Evolutionary conservation across 176 grass and related monocot species (phyloP), one percentile per base, ranked within the genome.

Genomic region (Dendrocalamus sinicus): DNA sequence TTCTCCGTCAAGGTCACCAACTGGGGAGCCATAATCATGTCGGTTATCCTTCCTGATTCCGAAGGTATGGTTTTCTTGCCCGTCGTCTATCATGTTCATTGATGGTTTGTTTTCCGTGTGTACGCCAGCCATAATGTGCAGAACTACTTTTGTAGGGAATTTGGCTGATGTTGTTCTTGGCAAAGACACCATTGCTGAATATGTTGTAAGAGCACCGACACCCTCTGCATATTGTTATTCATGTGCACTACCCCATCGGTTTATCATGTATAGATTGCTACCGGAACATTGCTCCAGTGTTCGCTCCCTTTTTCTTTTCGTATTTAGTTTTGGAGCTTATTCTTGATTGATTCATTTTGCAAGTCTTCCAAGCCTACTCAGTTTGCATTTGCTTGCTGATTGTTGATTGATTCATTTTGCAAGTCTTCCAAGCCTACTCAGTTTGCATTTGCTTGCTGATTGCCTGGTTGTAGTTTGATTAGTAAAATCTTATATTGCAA

Each of bases 1-100:
- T 98, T 95, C 90, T 95, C 91, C 17, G 51, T 98, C 30, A 94
- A 78, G 80, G 19, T 98, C 77, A 94, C 89, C 61, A 98, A 98
- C 51, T 95, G 83, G 80, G 93, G 95, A 35, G 93, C 91, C 83
- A 93, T 67, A 4, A 63, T 95, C 35, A 84, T 86, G 85, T 95
- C 93, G 0, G 63, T 95, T 64, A 46, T 92, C 67, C 50, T 92
- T 40, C 95, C 95, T 14, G 95, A 98, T 80, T 93, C 86, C 66
- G 87, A 89, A 92, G 93, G 95, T 93, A 43, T 6, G 7, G 30
- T 26, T 8, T 51, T 51, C 19, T 14, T 74, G 22, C 7, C 55
- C 10, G 20, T 58, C 55, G 7, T 22, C 20, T 22, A 16, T 20
- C 53, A 17, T 20, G 17, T 20, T 55, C 53, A 8, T 8, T 8